Percentiles rank a stretch among this genome's conserved stretches.
Conservation (phyloP, 192 early-diverging fungal species). For the Diversispora epigaea region DNA sequence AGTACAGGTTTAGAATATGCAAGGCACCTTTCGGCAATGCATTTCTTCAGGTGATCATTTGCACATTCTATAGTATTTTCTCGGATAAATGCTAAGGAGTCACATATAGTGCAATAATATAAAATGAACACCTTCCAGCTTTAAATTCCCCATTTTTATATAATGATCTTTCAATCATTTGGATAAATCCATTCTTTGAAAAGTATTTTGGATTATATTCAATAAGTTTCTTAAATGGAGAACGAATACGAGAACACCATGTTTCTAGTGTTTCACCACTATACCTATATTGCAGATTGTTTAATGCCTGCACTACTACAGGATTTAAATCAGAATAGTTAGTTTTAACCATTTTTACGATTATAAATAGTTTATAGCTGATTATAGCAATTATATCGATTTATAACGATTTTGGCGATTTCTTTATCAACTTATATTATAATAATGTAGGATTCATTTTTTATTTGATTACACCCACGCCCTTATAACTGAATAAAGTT, state of each 20-base stretch:
- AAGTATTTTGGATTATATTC: slow-evolving; percentile 26
- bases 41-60: background rate
- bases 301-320: slow-evolving; percentile 1
- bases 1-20: background rate
- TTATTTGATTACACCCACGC: no score
- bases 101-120: slow-evolving; percentile 21
- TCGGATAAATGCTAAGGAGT: slow-evolving; percentile 3
- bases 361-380: background rate
- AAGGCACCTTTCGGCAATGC: background rate
- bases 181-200: slow-evolving; percentile 26
- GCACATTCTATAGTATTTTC: slow-evolving; percentile 2
- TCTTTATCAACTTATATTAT: no score
- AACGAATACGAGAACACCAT: slow-evolving; percentile 23
- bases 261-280: slow-evolving; percentile 5
- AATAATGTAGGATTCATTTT: no score
- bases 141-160: slow-evolving; percentile 20
- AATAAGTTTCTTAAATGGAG: slow-evolving; percentile 27
- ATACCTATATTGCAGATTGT: slow-evolving; percentile 15
- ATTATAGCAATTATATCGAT: background rate
- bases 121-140: background rate
- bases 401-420: no score
- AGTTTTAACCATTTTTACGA: slow-evolving; percentile 12
- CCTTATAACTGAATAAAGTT: no score
- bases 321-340: background rate
- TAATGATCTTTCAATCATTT: slow-evolving; percentile 20